Percentiles rank a stretch among this genome's conserved stretches.
phyloP scores from a whole-genome alignment of 495 filamentous ascomycete genomes.

The Emericellopsis terricola region DNA sequence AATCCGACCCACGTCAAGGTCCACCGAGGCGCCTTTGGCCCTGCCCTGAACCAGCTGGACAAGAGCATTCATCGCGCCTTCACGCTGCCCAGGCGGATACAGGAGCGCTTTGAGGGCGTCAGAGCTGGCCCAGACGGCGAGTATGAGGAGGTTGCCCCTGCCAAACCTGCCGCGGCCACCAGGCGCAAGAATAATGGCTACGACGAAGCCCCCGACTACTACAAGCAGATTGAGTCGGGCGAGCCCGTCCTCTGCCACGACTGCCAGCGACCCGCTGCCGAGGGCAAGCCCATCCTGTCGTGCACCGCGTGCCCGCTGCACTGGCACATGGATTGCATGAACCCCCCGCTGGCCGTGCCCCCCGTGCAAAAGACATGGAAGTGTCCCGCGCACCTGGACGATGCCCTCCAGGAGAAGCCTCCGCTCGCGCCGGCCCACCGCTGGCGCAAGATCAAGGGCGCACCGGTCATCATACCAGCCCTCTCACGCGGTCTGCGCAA shows the following conservation, averaged over 20 bases:
- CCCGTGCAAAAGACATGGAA: conserved; percentile 60
- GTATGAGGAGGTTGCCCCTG: conserved; percentile 41
- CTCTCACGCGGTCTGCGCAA: conserved; percentile 46
- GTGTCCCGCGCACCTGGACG: conserved; percentile 73
- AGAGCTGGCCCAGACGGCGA: conserved; percentile 55
- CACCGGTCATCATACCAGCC: conserved; percentile 21
- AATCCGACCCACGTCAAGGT: conserved; percentile 16
- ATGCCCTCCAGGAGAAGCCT: conserved; percentile 23
- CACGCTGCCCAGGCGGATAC: conserved; percentile 44
- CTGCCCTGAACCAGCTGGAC: conserved; percentile 38
- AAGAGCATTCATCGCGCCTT: conserved; percentile 55
- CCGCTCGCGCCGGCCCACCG: conserved; percentile 28
- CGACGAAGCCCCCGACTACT: conserved; percentile 49
- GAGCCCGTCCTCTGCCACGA: conserved; percentile 50
- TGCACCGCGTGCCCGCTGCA: conserved; percentile 65
- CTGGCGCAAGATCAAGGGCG: conserved; percentile 33
- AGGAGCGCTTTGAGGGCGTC: conserved; percentile 58
- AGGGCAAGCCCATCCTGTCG: conserved; percentile 45
- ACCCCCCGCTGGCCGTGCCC: conserved; percentile 64
- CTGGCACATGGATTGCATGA: conserved; percentile 86
- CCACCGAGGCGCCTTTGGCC: conserved; percentile 33
- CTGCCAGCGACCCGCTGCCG: conserved; percentile 42
- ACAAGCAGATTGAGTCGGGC: conserved; percentile 49
- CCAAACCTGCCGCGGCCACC: conserved; percentile 9
- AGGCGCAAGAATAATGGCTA: conserved; percentile 35